These are phyloP conservation scores for Scolecobasidium constrictum DNA, from an alignment of 2,329 filamentous ascomycete species.

Conservation along the genomic window DNA sequence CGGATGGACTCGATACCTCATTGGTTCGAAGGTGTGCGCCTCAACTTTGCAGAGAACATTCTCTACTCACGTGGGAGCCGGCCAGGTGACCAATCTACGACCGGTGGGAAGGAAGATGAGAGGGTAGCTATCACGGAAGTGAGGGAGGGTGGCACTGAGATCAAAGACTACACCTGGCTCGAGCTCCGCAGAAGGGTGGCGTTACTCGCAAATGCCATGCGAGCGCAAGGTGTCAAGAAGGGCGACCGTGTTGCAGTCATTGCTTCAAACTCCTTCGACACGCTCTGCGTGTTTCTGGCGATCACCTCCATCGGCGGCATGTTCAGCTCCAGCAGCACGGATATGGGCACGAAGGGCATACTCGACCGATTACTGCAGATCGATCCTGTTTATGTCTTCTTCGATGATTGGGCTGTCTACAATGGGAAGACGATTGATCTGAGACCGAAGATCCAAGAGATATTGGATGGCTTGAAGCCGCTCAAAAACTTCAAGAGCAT, in stretches of 20 bases:
- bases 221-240: slow-evolving; percentile 51
- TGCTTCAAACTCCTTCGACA: slow-evolving; percentile 64
- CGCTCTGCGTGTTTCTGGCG: slow-evolving; percentile 60
- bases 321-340: slow-evolving; percentile 67
- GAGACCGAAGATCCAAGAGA: slow-evolving; percentile 57
- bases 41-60: slow-evolving; percentile 76
- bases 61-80: slow-evolving; percentile 45
- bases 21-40: slow-evolving; percentile 64
- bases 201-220: slow-evolving; percentile 53
- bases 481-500: slow-evolving; percentile 52
- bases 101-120: slow-evolving; percentile 54
- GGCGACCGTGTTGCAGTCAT: slow-evolving; percentile 70
- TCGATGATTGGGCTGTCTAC: slow-evolving; percentile 71
- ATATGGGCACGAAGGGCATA: slow-evolving; percentile 73
- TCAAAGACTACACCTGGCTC: slow-evolving; percentile 51
- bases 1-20: slow-evolving; percentile 61
- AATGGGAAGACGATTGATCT: slow-evolving; percentile 68
- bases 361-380: slow-evolving; percentile 66
- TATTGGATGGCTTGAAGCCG: slow-evolving; percentile 51
- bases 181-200: slow-evolving; percentile 52
- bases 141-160: slow-evolving; percentile 50
- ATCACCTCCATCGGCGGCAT: slow-evolving; percentile 60
- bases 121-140: slow-evolving; percentile 64
- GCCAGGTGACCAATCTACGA: slow-evolving; percentile 40
- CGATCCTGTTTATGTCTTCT: slow-evolving; percentile 68